A percentile compares a stretch with the other conserved stretches of the same genome.
Conservation (phyloP, 352 stramenopile species). For the Phytophthora agathidicida region DNA sequence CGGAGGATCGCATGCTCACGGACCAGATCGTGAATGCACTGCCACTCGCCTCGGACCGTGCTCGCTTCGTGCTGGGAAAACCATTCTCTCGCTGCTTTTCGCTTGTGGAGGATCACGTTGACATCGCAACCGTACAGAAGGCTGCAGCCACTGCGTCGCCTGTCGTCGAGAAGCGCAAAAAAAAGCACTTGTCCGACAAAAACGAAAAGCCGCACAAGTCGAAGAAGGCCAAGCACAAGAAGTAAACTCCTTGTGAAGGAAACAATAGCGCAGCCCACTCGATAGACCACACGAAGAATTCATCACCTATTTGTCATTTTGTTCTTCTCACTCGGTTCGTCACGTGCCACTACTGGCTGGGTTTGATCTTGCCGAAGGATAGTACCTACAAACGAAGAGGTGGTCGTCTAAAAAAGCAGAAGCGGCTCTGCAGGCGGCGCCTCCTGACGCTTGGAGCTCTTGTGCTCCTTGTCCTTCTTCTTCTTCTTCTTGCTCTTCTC, state of each 20-base stretch:
- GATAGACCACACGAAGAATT: conserved; percentile 41
- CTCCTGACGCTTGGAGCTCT: conserved; percentile 61
- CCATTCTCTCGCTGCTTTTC: conserved; percentile 80
- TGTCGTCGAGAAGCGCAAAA: conserved; percentile 41
- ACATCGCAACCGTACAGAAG: conserved; percentile 17
- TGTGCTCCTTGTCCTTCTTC: conserved; percentile 49
- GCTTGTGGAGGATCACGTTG: conserved; percentile 56
- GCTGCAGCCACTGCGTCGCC: conserved; percentile 3
- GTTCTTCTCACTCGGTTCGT: conserved; percentile 18
- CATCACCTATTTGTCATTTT: conserved; percentile 48
- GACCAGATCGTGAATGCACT: conserved; percentile 84
- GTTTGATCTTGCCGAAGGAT: conserved; percentile 5
- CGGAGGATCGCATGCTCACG: conserved; percentile 64
- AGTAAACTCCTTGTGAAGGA: conserved; percentile 26
- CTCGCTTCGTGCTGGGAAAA: conserved; percentile 71
- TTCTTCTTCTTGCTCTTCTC: conserved; percentile 48
- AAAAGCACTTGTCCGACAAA: conserved; percentile 34
- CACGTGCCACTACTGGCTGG: conserved; percentile 2
- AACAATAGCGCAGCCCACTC: conserved; percentile 39
- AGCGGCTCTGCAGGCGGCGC: conserved; percentile 54
- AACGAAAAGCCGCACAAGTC: conserved; percentile 48
- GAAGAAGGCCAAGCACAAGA: conserved; percentile 67
- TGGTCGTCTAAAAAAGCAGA: conserved; percentile 78
- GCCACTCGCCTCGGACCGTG: conserved; percentile 56
- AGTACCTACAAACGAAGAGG: conserved; percentile 19